Evolutionary conservation across 768 basidiomycete genomes (phyloP).

Genomic region (Naganishia friedmannii): DNA sequence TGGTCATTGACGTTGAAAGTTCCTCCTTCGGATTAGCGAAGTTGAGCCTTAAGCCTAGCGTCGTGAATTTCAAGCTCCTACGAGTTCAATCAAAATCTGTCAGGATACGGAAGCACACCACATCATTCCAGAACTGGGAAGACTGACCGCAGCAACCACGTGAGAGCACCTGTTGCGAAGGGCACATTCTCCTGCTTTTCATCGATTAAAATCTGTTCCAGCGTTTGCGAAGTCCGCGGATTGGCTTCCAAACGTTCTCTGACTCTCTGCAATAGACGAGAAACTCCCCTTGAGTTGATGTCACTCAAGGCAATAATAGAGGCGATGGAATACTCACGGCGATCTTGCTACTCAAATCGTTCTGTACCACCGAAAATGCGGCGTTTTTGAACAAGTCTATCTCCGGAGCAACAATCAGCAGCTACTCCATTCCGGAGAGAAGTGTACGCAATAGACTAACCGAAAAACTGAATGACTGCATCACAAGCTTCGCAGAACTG

Average conservation of each 20-base stretch:
- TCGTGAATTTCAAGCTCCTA: conserved; percentile 83
- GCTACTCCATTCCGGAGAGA: neutral
- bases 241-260: conserved; percentile 69
- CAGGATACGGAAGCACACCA: neutral
- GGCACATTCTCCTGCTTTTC: conserved; percentile 83
- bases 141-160: conserved; percentile 71
- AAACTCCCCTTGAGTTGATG: neutral
- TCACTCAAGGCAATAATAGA: neutral
- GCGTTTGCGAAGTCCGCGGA: conserved; percentile 66
- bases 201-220: conserved; percentile 76
- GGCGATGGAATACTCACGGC: conserved; percentile 36
- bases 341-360: conserved; percentile 88
- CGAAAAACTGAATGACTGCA: conserved; percentile 85
- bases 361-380: conserved; percentile 78
- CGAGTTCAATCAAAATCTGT: neutral
- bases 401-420: neutral
- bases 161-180: conserved; percentile 79
- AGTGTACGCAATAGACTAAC: conserved; percentile 1
- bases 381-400: conserved; percentile 71
- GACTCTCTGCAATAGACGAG: conserved; percentile 63
- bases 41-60: conserved; percentile 64
- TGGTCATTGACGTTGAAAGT: conserved; percentile 70
- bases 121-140: neutral
- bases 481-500: conserved; percentile 83
- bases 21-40: conserved; percentile 67